A percentile compares a stretch with the other conserved stretches of the same genome.
phyloP scores from a whole-genome alignment of 441 rosid species.

The Euphorbia celastroides region DNA sequence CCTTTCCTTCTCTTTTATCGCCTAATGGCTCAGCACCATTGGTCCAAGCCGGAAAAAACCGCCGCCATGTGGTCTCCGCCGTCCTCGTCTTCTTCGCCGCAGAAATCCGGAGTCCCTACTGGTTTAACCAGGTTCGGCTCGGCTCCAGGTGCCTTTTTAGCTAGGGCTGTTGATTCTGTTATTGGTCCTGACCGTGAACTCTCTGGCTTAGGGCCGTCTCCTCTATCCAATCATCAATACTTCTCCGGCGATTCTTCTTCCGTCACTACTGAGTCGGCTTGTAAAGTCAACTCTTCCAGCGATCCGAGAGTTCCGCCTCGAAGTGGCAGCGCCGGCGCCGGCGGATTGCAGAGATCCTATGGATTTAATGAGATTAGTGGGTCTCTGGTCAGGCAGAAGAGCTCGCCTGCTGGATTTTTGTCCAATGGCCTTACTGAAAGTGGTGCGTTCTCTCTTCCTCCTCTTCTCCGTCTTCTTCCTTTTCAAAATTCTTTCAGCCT shows the following conservation, averaged over 20 bases:
- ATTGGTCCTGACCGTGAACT: constrained; percentile 40
- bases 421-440: constrained; percentile 47
- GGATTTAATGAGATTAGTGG: constrained; percentile 48
- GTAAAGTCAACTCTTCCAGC: constrained; percentile 70
- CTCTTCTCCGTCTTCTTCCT: not conserved
- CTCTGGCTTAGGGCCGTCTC: constrained; percentile 28
- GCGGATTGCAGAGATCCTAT: constrained; percentile 51
- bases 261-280: constrained; percentile 55
- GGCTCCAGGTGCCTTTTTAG: constrained; percentile 72
- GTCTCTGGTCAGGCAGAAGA: constrained; percentile 70
- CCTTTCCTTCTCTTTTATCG: not conserved
- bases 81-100: constrained; percentile 53
- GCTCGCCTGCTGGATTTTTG: constrained; percentile 94
- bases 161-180: constrained; percentile 67
- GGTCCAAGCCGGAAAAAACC: constrained; percentile 2
- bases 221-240: constrained; percentile 35
- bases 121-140: constrained; percentile 72
- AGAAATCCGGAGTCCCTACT: constrained; percentile 26
- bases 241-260: constrained; percentile 66
- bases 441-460: constrained; percentile 26
- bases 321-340: constrained; percentile 4
- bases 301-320: constrained; percentile 20
- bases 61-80: constrained; percentile 23
- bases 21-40: constrained; percentile 3
- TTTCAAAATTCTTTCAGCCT: not conserved